Evolutionary conservation across 192 early-diverging fungal species (phyloP), one percentile per base, ranked within the genome.

Genomic region (Irineochytrium annulatum): DNA sequence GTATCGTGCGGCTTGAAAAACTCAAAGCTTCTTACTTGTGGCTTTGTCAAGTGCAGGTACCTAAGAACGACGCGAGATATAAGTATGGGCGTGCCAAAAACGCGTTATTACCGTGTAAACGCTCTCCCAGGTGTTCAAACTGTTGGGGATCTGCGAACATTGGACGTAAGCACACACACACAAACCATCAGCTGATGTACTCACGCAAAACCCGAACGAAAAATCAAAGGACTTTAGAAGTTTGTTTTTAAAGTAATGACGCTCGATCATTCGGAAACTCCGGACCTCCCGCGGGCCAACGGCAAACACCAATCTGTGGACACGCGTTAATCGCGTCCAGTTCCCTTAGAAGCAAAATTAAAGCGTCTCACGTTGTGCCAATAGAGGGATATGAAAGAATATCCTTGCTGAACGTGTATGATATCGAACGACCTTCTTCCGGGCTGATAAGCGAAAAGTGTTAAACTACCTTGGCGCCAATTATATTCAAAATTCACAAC

Each of bases 201-300:
- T 13, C 19, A 73, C 70, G 63, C 81, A 80, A 59, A 81, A 83
- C 35, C 81, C 81, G 71, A 83, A 83, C 13, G 32, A 44, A 51
- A 83, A 83, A 37, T 83, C 81, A 63, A 78, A 83, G 2, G 67
- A 70, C 43, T 80, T 76, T 37, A 83, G 43, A 20, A 83, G 62
- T 41, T 63, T 68, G 53, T 72, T 67, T 44, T 68, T 69, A 43
- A 78, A 83, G 27, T 51, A 51, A 28, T 60, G 58, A 11, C 20
- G 43, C 30, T 60, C 58, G 39, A 82, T 74, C 81, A 83, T 83
- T 29, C 81, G 61, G 26, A 83, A 77, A n/a, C 53, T 73, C 28
- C 57, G 43, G 26, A 83, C 60, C 32, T 62, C 67, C 39, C 53
- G 41, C 3, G 75, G 71, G 11, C 77, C 73, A 28, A 79, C 76